These are phyloP conservation scores for Austroboletus eburneus DNA, from an alignment of 768 basidiomycete genomes.

Conservation along the genomic window DNA sequence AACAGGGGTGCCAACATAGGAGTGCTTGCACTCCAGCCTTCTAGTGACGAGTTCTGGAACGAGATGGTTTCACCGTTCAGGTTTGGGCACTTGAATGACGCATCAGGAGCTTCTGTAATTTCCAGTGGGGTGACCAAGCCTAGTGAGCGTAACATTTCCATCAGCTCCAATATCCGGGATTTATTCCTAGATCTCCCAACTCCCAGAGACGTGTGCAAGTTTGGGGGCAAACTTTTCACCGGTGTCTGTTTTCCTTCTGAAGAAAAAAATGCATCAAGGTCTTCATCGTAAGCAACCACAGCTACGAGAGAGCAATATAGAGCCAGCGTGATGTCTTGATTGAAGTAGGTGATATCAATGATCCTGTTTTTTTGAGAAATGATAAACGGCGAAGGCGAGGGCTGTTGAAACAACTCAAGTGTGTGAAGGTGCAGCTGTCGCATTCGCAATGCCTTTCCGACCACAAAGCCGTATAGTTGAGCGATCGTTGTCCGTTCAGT, in stretches of 20 bases:
- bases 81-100: conserved; percentile 44
- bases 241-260: conserved; percentile 45
- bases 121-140: conserved; percentile 58
- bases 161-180: conserved; percentile 54
- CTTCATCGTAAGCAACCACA: conserved; percentile 50
- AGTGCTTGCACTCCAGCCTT: conserved; percentile 42
- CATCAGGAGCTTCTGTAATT: conserved; percentile 36
- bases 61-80: conserved; percentile 41
- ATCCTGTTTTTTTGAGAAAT: conserved; percentile 54
- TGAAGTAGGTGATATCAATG: conserved; percentile 56
- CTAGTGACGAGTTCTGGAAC: conserved; percentile 42
- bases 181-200: conserved; percentile 57
- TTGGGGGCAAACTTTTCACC: conserved; percentile 50
- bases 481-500: conserved; percentile 66
- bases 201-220: conserved; percentile 49
- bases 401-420: conserved; percentile 44
- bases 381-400: conserved; percentile 38
- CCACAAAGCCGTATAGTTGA: conserved; percentile 71
- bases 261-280: conserved; percentile 50
- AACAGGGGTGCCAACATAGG: conserved; percentile 51
- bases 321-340: conserved; percentile 59
- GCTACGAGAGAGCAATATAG: conserved; percentile 64
- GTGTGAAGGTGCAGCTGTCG: conserved; percentile 59
- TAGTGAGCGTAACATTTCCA: conserved; percentile 56
- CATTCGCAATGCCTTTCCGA: conserved; percentile 61